Percentiles rank a stretch among this genome's conserved stretches.
Conservation (phyloP, 2,329 filamentous ascomycete species). For the Botryotinia narcissicola region DNA sequence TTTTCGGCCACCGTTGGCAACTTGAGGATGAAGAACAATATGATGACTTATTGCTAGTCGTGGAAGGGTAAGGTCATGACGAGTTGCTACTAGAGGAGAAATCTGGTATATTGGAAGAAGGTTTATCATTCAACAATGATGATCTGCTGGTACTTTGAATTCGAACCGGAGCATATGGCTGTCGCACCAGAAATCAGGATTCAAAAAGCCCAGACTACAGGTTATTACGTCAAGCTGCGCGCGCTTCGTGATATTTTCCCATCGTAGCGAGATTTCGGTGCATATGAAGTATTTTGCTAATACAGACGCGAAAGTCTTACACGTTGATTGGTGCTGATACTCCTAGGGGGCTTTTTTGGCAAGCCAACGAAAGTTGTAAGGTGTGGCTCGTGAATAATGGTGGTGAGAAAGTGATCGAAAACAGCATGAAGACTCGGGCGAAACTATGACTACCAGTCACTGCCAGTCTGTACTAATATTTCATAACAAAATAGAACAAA, state of each 20-base stretch:
- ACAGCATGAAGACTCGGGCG: background rate
- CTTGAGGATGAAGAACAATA: slow-evolving; percentile 12
- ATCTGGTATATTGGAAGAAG: background rate
- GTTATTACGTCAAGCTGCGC: background rate
- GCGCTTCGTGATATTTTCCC: too few relatives aligned
- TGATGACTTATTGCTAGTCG: slow-evolving; percentile 16
- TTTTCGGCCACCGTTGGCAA: slow-evolving; percentile 24
- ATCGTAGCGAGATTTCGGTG: background rate
- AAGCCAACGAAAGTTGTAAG: background rate
- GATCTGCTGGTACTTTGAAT: slow-evolving; percentile 9
- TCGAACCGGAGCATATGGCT: background rate
- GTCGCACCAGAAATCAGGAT: background rate
- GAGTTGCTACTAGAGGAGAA: background rate
- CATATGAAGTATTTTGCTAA: background rate
- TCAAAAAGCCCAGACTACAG: background rate
- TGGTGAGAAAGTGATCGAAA: background rate
- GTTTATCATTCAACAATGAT: background rate
- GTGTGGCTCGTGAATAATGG: background rate
- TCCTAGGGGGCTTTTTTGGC: background rate
- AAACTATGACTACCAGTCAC: background rate
- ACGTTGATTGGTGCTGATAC: background rate
- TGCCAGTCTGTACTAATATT: background rate
- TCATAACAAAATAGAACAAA: background rate
- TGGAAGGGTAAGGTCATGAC: background rate
- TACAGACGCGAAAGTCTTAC: background rate